A percentile compares a stretch with the other conserved stretches of the same genome.
phyloP scores from a whole-genome alignment of 192 early-diverging fungal species.

The Radiomyces spectabilis region DNA sequence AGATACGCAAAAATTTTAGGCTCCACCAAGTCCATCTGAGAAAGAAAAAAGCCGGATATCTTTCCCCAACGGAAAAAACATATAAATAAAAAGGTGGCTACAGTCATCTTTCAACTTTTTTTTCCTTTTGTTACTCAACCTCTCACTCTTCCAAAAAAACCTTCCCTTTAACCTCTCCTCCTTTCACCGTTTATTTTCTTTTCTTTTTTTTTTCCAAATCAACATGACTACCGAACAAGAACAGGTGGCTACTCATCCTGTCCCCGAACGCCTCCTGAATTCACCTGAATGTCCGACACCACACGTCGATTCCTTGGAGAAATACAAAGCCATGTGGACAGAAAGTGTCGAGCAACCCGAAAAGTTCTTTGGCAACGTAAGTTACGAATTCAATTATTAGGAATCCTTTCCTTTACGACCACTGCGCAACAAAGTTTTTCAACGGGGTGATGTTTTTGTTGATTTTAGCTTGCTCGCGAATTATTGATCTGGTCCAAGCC shows the following conservation, averaged over 20 bases:
- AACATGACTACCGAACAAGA: not conserved
- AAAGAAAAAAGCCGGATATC: no score
- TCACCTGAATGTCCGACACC: conserved; percentile 49
- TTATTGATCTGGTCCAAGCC: conserved; percentile 75
- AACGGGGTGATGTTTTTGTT: no score
- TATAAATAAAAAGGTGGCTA: no score
- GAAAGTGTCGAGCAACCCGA: conserved; percentile 64
- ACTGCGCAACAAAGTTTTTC: not conserved
- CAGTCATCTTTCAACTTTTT: no score
- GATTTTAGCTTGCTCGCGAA: conserved; percentile 58
- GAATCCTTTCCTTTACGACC: not conserved
- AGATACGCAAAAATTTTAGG: no score
- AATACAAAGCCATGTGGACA: conserved; percentile 75
- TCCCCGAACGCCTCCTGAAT: conserved; percentile 54
- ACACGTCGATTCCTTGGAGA: conserved; percentile 61
- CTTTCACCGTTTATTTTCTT: not conserved
- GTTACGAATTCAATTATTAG: not conserved
- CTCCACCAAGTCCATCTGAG: no score
- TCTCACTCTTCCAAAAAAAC: no score
- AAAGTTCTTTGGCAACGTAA: conserved; percentile 51
- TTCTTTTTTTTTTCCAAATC: not conserved
- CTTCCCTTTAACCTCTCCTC: no score
- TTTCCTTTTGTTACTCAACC: no score
- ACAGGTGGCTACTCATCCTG: conserved; percentile 23
- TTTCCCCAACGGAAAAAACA: no score